Percentiles rank a stretch among this genome's conserved stretches.
These are phyloP conservation scores for Paecilomyces variotii DNA, from an alignment of 2,329 filamentous ascomycete species.

Conservation along the genomic window DNA sequence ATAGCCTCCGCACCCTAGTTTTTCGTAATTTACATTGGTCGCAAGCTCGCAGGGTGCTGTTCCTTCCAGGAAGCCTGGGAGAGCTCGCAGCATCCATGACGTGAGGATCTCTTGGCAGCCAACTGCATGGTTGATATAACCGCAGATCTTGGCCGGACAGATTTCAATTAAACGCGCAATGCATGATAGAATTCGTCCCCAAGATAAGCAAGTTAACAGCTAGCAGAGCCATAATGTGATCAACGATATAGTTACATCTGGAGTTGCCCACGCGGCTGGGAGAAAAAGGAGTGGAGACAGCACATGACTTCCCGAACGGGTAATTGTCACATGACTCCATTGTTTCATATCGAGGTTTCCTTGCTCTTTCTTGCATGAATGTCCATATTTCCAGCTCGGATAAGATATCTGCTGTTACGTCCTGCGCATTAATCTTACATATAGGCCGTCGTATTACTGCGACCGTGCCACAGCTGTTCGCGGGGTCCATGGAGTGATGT, in stretches of 20 bases:
- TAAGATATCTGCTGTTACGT: too few relatives aligned
- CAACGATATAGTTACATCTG: not conserved
- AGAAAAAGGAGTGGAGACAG: not conserved
- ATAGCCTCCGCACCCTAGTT: conserved; percentile 23
- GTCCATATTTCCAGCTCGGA: too few relatives aligned
- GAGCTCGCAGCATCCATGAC: not conserved
- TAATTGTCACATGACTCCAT: not conserved
- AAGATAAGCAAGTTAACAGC: not conserved
- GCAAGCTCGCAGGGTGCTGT: conserved; percentile 23
- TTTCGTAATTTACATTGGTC: conserved; percentile 36
- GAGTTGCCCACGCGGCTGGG: not conserved
- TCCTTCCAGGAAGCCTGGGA: not conserved
- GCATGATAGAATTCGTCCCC: not conserved
- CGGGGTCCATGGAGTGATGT: not conserved
- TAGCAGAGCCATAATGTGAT: not conserved
- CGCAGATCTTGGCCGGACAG: not conserved
- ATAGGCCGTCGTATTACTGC: not conserved
- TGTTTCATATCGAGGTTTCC: not conserved
- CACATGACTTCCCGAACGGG: not conserved
- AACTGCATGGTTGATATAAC: not conserved
- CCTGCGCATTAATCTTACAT: too few relatives aligned
- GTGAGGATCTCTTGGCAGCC: not conserved
- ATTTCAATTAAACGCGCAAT: not conserved
- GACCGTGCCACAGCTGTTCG: not conserved
- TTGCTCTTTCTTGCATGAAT: not conserved